A percentile compares a stretch with the other conserved stretches of the same genome.
Evolutionary conservation across 2,329 filamentous ascomycete species (phyloP).

Genomic region (Ophiocordyceps camponoti-floridani): DNA sequence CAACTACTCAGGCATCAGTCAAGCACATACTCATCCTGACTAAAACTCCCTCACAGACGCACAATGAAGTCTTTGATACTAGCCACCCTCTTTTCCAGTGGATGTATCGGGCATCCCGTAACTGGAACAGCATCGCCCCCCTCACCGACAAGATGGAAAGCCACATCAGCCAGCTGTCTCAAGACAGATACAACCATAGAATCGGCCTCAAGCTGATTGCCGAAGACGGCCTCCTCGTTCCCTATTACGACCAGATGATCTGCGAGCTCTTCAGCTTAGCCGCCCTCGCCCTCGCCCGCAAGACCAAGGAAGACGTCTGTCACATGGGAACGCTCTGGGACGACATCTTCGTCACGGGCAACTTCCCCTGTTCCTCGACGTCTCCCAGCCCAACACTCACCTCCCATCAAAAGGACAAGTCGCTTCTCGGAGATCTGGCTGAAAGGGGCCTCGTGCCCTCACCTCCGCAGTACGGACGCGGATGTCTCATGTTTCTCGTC

Average conservation of each 20-base stretch:
- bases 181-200: conserved; percentile 19
- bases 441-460: conserved; percentile 19
- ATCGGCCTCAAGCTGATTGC: conserved; percentile 25
- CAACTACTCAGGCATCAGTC: too few relatives aligned
- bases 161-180: conserved; percentile 40
- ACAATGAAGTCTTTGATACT: conserved; percentile 50
- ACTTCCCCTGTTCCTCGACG: not conserved
- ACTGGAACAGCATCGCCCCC: conserved; percentile 53
- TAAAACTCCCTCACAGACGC: conserved; percentile 1
- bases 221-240: conserved; percentile 38
- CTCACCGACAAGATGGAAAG: conserved; percentile 55
- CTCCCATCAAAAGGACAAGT: conserved; percentile 4
- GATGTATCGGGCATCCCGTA: conserved; percentile 66
- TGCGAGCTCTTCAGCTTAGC: conserved; percentile 71
- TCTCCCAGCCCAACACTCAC: not conserved
- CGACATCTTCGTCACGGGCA: conserved; percentile 52
- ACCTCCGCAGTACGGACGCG: conserved; percentile 37
- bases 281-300: conserved; percentile 53
- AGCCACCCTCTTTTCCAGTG: conserved; percentile 70
- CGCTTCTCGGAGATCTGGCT: conserved; percentile 14
- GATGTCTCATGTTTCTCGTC: conserved; percentile 67
- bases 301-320: conserved; percentile 43
- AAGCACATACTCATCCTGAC: not conserved
- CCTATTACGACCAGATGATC: conserved; percentile 60
- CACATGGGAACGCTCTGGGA: conserved; percentile 57